Conservation (phyloP, 441 rosid genomes). For the Populus hybrid region DNA sequence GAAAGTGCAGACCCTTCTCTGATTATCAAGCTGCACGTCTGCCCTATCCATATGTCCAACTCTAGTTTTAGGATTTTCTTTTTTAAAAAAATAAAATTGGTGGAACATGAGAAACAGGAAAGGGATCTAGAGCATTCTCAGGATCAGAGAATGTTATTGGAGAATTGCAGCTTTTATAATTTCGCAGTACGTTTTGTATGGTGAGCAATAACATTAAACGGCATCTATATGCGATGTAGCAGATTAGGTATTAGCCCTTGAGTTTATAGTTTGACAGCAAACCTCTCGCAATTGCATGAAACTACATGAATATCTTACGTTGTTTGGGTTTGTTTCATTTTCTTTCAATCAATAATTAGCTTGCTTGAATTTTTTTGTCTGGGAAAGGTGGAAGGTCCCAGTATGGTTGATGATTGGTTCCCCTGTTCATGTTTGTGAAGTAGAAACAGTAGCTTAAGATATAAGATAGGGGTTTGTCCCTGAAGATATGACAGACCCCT, state of each 20-base stretch:
- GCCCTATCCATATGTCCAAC: background rate
- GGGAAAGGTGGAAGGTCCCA: background rate
- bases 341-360: background rate
- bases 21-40: background rate
- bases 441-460: background rate
- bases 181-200: background rate
- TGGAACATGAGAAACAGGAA: background rate
- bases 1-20: background rate
- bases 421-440: constrained; percentile 1
- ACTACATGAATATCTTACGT: background rate
- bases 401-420: background rate
- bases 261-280: background rate
- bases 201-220: background rate
- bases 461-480: background rate
- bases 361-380: background rate
- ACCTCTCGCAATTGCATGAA: constrained; percentile 1
- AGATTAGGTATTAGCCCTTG: background rate
- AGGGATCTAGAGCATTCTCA: background rate
- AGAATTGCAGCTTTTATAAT: too few relatives aligned
- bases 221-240: background rate
- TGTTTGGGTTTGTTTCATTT: background rate
- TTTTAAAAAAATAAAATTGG: background rate
- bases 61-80: background rate
- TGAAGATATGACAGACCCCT: background rate
- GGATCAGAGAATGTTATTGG: background rate